Percentiles rank a stretch among this genome's conserved stretches.
These are phyloP conservation scores for Solanum appendiculatum DNA, from an alignment of 257 asterid species.

Conservation along the genomic window DNA sequence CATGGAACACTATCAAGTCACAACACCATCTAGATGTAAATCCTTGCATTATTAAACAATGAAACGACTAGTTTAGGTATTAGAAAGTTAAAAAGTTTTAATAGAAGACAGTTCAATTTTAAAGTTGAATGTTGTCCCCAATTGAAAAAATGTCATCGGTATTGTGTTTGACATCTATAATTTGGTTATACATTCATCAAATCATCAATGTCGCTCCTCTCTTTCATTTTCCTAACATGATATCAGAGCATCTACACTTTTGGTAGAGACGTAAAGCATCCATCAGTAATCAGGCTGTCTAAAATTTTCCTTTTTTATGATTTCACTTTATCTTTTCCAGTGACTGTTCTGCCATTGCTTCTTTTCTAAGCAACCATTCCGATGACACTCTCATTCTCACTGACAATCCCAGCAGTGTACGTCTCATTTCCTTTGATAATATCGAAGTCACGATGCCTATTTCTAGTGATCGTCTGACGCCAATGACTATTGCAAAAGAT, in stretches of 20 bases:
- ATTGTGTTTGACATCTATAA: neutral
- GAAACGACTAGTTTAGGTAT: neutral
- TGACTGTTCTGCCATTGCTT: neutral
- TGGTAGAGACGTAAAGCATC: neutral
- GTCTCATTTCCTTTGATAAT: neutral
- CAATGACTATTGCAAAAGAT: neutral
- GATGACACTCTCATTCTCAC: neutral
- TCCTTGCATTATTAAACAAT: neutral
- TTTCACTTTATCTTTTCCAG: neutral
- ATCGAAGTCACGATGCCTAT: neutral
- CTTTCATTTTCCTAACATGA: neutral
- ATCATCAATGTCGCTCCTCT: neutral
- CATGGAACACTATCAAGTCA: slow-evolving; percentile 3
- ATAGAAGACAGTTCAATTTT: neutral
- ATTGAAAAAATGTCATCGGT: neutral
- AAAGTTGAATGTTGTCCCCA: neutral
- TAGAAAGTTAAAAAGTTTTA: neutral
- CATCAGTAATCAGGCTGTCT: neutral
- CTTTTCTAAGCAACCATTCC: neutral
- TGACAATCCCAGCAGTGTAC: neutral
- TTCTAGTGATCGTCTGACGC: neutral
- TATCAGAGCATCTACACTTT: neutral
- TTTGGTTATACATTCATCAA: neutral
- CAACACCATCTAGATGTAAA: neutral
- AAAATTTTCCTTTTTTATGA: neutral